These are phyloP conservation scores for Closterium sp. DNA, from an alignment of 139 green algal species.

Conservation along the genomic window DNA sequence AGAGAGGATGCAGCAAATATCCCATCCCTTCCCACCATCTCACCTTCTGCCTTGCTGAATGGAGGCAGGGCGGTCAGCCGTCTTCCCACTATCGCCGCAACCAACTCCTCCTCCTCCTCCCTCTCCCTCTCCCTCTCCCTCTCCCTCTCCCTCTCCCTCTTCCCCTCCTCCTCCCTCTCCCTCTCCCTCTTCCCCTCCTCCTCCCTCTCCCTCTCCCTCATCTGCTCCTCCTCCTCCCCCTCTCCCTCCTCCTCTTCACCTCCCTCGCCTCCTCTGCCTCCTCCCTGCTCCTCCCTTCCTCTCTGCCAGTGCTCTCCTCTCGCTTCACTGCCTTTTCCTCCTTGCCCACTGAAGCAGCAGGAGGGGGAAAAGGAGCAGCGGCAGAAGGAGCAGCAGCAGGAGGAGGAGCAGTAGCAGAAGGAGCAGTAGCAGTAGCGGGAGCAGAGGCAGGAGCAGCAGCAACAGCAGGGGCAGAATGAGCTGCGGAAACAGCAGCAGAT, in stretches of 20 bases:
- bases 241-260: background rate
- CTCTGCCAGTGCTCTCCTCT: background rate
- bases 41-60: background rate
- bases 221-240: background rate
- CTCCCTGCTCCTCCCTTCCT: background rate
- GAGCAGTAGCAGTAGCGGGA: background rate
- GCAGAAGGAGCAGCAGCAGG: background rate
- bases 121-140: too few species aligned
- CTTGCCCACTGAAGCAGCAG: background rate
- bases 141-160: too few species aligned
- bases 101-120: background rate
- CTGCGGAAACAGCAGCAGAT: background rate
- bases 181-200: background rate
- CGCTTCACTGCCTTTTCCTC: background rate
- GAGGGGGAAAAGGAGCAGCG: background rate
- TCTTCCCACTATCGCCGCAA: background rate
- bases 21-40: background rate
- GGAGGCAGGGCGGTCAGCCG: background rate
- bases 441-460: background rate
- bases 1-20: too few species aligned
- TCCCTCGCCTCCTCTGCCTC: background rate
- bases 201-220: background rate
- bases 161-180: too few species aligned
- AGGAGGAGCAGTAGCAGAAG: background rate
- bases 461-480: background rate